Evolutionary conservation across 2,329 filamentous ascomycete species (phyloP).

Genomic region (Epichloe bromicola): DNA sequence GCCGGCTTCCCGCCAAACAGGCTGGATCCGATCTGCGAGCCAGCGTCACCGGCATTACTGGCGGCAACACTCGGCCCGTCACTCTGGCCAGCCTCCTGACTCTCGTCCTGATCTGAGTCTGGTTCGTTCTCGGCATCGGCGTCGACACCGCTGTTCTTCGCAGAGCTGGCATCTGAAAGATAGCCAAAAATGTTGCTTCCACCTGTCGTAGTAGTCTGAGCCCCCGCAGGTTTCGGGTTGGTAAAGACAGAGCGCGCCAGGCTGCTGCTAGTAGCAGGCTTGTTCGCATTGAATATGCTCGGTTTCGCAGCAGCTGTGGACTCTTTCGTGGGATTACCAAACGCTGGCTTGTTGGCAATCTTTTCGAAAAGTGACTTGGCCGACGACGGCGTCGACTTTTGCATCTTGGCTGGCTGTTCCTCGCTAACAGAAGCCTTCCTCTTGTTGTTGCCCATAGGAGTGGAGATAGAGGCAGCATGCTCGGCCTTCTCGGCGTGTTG

Average conservation of each 20-base stretch:
- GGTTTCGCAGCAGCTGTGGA: slow-evolving; percentile 15
- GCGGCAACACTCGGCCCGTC: slow-evolving; percentile 30
- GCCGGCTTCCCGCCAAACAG: slow-evolving; percentile 20
- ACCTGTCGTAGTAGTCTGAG: slow-evolving; percentile 12
- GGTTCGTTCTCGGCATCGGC: slow-evolving; percentile 33
- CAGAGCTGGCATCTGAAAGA: slow-evolving; percentile 42
- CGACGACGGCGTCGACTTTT: slow-evolving; percentile 37
- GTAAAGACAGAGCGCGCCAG: slow-evolving; percentile 31
- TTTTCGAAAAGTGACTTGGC: slow-evolving; percentile 45
- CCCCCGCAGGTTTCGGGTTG: slow-evolving; percentile 21
- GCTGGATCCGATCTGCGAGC: slow-evolving; percentile 17
- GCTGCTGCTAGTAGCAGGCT: slow-evolving; percentile 21
- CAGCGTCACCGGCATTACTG: slow-evolving; percentile 28
- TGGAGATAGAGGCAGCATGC: slow-evolving; percentile 8
- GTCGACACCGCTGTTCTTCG: slow-evolving; percentile 39
- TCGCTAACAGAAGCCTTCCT: slow-evolving; percentile 34
- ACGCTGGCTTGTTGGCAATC: slow-evolving; percentile 36
- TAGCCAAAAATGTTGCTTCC: slow-evolving; percentile 45
- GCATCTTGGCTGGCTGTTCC: slow-evolving; percentile 37
- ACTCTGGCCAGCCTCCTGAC: slow-evolving; percentile 29
- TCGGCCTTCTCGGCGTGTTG: slow-evolving; percentile 27
- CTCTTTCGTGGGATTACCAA: slow-evolving; percentile 14
- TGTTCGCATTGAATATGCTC: slow-evolving; percentile 21
- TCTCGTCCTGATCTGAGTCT: slow-evolving; percentile 29
- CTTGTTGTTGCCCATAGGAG: slow-evolving; percentile 33